Evolutionary conservation across 176 grass and related monocot species (phyloP).

Genomic region (Juncus effusus): DNA sequence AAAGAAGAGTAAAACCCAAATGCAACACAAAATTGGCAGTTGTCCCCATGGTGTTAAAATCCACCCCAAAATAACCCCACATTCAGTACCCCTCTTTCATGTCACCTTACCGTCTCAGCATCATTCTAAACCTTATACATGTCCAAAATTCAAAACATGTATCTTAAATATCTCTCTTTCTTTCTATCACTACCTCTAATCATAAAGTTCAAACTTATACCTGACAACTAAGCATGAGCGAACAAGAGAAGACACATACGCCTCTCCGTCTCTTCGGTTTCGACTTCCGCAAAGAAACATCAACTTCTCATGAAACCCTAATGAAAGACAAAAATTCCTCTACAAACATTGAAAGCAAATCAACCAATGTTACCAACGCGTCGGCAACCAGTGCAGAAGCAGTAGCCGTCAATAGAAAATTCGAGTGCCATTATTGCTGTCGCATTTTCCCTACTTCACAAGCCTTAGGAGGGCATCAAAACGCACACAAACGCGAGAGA

Average conservation of each 20-base stretch:
- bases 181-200: neutral
- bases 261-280: slow-evolving; percentile 72
- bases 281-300: slow-evolving; percentile 43
- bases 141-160: slow-evolving; percentile 16
- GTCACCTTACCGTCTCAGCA: slow-evolving; percentile 24
- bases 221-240: slow-evolving; percentile 41
- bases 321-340: slow-evolving; percentile 15
- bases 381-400: slow-evolving; percentile 7
- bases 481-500: slow-evolving; percentile 55
- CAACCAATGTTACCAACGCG: neutral
- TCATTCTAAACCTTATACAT: slow-evolving; percentile 19
- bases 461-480: slow-evolving; percentile 49
- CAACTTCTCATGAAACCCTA: slow-evolving; percentile 6
- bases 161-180: slow-evolving; percentile 12
- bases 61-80: slow-evolving; percentile 25
- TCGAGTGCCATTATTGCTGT: slow-evolving; percentile 94
- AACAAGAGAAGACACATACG: slow-evolving; percentile 34
- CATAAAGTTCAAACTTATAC: neutral
- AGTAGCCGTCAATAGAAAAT: slow-evolving; percentile 27
- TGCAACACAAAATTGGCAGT: slow-evolving; percentile 20
- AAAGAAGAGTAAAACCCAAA: slow-evolving; percentile 16
- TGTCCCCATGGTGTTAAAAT: slow-evolving; percentile 25
- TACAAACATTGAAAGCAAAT: slow-evolving; percentile 6
- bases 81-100: slow-evolving; percentile 25
- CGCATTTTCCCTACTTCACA: slow-evolving; percentile 78